Base-by-base conservation (phyloP, 192 early-diverging fungal genomes). In the Backusella westeae region DNA sequence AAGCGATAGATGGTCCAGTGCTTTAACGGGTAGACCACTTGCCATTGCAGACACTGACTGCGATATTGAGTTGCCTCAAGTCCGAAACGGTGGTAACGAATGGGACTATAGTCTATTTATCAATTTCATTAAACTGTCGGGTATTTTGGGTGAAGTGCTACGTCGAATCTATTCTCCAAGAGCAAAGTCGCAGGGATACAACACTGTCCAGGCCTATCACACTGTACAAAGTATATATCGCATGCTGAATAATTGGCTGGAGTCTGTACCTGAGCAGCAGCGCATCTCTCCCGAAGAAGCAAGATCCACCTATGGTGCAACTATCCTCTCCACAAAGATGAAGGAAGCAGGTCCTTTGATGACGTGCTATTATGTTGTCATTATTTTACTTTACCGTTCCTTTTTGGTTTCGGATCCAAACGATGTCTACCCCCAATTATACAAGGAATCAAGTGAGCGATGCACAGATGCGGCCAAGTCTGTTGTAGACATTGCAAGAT, bases 1-100 rank as follows among this genome's bases (percentile, higher is more conserved):
- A 3, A 82, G 88, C 68, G 93, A 94, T 79, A 81, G 91, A 44
- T 90, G 90, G 86, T 80, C 71, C 8, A 75, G 77, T 73, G 69
- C 81, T 7, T 67, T 46, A 5, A 78, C 79, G 75, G 77, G 75
- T 38, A 74, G 81, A 70, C 83, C 86, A n/a, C 42, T 86, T 8
- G 80, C 80, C 0, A 85, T 87, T 76, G 73, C 80, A 34, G 84
- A 89, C 34, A 35, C 71, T 17, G 81, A 82, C 21, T 82, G 75
- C 21, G 81, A 82, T 32, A 74, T 79, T 71, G 81, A 79, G 10
- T 36, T 77, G 7, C 81, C 81, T 26, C 26, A 71, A 1, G 17
- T 76, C 32, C 42, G 76, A 39, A 46, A 63, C 12, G 35, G 38
- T 0, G n/a, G 26, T 63, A 9, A n/a, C 41, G 1, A 29, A n/a